Evolutionary conservation across 345 rosid species (phyloP).

Genomic region (Lepidium didymum): DNA sequence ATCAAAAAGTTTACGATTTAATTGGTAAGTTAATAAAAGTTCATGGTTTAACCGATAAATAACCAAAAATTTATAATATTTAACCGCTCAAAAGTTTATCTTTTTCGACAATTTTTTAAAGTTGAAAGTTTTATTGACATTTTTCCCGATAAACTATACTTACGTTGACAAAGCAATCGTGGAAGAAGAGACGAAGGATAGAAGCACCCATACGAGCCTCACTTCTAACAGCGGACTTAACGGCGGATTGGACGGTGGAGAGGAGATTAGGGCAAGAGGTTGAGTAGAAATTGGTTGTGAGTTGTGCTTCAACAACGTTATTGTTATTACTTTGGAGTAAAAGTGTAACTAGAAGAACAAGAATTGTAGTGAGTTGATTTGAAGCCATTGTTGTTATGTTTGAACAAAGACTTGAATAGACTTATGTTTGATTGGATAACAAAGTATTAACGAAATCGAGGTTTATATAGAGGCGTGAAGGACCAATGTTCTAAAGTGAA

Average conservation of each 20-base stretch:
- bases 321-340: slow-evolving; percentile 22
- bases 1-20: neutral
- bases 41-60: too few species aligned
- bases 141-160: neutral
- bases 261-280: slow-evolving; percentile 56
- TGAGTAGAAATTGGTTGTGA: slow-evolving; percentile 55
- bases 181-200: slow-evolving; percentile 79
- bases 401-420: neutral
- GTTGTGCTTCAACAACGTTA: slow-evolving; percentile 49
- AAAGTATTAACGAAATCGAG: neutral
- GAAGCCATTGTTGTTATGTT: slow-evolving; percentile 25
- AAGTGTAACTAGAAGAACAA: slow-evolving; percentile 30
- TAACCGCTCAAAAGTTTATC: too few species aligned
- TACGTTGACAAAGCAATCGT: slow-evolving; percentile 93
- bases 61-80: too few species aligned
- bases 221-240: slow-evolving; percentile 45
- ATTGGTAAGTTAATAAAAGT: too few species aligned
- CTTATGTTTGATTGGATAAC: slow-evolving; percentile 6
- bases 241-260: slow-evolving; percentile 39
- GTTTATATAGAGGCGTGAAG: slow-evolving; percentile 43
- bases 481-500: slow-evolving; percentile 10
- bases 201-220: slow-evolving; percentile 75
- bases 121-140: too few species aligned
- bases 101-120: too few species aligned
- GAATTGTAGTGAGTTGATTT: slow-evolving; percentile 5